A percentile compares a stretch with the other conserved stretches of the same genome.
Evolutionary conservation across 1,284 basidiomycete genomes (phyloP).

Genomic region (Pseudozyma flocculosa): DNA sequence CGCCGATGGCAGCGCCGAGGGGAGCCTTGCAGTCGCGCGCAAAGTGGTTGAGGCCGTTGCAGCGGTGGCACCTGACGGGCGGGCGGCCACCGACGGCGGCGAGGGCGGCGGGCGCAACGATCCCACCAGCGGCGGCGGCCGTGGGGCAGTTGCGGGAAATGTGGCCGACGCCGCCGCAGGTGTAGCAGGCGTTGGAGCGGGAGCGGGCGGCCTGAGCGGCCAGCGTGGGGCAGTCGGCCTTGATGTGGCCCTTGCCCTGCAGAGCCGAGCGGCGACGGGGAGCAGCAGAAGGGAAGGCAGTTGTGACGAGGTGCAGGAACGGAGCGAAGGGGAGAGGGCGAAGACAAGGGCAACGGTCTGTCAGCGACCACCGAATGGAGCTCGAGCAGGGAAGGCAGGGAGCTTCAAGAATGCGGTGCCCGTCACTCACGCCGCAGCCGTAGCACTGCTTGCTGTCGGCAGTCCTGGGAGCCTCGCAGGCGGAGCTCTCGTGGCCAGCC

Average conservation of each 20-base stretch:
- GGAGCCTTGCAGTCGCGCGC: slow-evolving; percentile 27
- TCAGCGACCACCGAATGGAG: too few species aligned
- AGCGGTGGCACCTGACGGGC: slow-evolving; percentile 18
- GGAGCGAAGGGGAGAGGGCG: too few species aligned
- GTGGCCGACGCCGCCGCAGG: slow-evolving; percentile 16
- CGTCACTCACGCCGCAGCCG: slow-evolving; percentile 26
- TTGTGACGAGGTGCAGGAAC: background rate
- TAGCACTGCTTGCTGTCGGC: slow-evolving; percentile 40
- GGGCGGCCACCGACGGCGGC: slow-evolving; percentile 1
- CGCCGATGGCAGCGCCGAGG: background rate
- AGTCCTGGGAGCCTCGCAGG: slow-evolving; percentile 27
- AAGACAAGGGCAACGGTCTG: too few species aligned
- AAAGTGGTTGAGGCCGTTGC: slow-evolving; percentile 24
- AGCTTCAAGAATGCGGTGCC: too few species aligned
- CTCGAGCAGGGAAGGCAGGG: too few species aligned
- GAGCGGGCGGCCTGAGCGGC: background rate
- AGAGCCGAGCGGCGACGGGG: background rate
- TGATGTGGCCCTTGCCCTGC: slow-evolving; percentile 21
- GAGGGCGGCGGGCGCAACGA: background rate
- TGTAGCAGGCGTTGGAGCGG: slow-evolving; percentile 8
- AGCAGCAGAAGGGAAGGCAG: background rate
- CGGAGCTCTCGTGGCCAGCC: slow-evolving; percentile 28
- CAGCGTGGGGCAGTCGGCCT: slow-evolving; percentile 24
- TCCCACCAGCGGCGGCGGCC: background rate
- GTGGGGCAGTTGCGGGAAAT: slow-evolving; percentile 11